Evolutionary conservation across 805 yeast species (phyloP).

Genomic region (Komagataella mondaviorum): DNA sequence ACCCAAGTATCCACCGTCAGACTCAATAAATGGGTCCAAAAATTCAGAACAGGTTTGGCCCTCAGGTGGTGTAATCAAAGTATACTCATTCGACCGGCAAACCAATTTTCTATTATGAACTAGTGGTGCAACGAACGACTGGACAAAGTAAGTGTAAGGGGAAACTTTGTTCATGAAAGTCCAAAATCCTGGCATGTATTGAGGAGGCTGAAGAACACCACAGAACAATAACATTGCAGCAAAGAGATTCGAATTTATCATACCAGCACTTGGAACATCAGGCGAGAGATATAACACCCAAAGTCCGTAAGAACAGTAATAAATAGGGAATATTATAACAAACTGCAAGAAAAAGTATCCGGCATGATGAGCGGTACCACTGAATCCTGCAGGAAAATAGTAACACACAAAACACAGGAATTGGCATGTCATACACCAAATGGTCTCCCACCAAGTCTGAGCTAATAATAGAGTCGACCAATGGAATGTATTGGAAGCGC

Average conservation of each 20-base stretch:
- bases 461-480: slow-evolving; percentile 49
- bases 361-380: slow-evolving; percentile 16
- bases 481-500: slow-evolving; percentile 58
- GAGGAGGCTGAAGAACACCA: slow-evolving; percentile 28
- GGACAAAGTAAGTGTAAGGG: slow-evolving; percentile 35
- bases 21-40: slow-evolving; percentile 19
- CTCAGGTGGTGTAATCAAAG: slow-evolving; percentile 23
- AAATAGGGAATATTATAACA: slow-evolving; percentile 17
- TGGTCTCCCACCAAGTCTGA: slow-evolving; percentile 44
- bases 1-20: slow-evolving; percentile 32
- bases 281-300: slow-evolving; percentile 29
- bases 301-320: slow-evolving; percentile 20
- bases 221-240: slow-evolving; percentile 20
- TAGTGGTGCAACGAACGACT: slow-evolving; percentile 26
- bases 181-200: slow-evolving; percentile 35
- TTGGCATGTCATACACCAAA: slow-evolving; percentile 36
- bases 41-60: slow-evolving; percentile 38
- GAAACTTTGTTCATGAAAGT: slow-evolving; percentile 29
- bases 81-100: slow-evolving; percentile 24
- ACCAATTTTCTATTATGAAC: slow-evolving; percentile 23
- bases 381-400: slow-evolving; percentile 19
- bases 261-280: slow-evolving; percentile 26
- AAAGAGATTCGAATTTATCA: slow-evolving; percentile 24
- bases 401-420: slow-evolving; percentile 31
- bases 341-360: slow-evolving; percentile 21